These are phyloP conservation scores for Phyllosticta capitalensis DNA, from an alignment of 2,329 filamentous ascomycete species.

Conservation along the genomic window DNA sequence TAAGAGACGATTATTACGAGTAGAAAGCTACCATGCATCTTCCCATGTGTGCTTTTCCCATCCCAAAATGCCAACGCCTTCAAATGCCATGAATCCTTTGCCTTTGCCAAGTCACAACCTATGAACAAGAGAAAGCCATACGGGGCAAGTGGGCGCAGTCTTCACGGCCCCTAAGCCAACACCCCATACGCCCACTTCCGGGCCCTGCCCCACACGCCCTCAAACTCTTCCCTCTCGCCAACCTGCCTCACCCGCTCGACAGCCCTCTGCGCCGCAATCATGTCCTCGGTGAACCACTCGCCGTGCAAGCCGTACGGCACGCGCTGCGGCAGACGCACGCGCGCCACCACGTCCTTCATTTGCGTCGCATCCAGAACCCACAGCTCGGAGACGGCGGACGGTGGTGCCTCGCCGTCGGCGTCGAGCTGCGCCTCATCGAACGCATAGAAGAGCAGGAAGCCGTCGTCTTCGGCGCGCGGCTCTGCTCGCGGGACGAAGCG, in stretches of 20 bases:
- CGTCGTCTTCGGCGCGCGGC: conserved; percentile 49
- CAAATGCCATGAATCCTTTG: no score
- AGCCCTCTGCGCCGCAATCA: conserved; percentile 41
- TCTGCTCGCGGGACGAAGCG: conserved; percentile 48
- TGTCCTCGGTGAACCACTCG: conserved; percentile 48
- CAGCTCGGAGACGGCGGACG: conserved; percentile 44
- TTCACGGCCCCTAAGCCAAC: background rate
- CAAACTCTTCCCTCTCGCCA: conserved; percentile 11
- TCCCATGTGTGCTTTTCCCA: no score
- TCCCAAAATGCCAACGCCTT: no score
- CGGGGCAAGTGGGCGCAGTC: background rate
- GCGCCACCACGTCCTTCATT: conserved; percentile 53
- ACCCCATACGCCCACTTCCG: conserved; percentile 21
- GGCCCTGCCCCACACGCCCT: conserved; percentile 20
- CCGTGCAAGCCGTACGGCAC: conserved; percentile 63
- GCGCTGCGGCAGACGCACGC: conserved; percentile 51
- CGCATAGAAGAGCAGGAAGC: conserved; percentile 58
- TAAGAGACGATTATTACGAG: no score
- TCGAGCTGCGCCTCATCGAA: conserved; percentile 60
- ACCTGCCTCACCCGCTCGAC: conserved; percentile 25
- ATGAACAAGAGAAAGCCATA: background rate
- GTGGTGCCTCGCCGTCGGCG: conserved; percentile 36
- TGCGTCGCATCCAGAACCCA: conserved; percentile 58
- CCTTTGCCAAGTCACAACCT: background rate
- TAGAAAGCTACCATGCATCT: no score